Base-by-base conservation (phyloP, 2,329 filamentous ascomycete genomes). In the Teratosphaeria epicoccoides region DNA sequence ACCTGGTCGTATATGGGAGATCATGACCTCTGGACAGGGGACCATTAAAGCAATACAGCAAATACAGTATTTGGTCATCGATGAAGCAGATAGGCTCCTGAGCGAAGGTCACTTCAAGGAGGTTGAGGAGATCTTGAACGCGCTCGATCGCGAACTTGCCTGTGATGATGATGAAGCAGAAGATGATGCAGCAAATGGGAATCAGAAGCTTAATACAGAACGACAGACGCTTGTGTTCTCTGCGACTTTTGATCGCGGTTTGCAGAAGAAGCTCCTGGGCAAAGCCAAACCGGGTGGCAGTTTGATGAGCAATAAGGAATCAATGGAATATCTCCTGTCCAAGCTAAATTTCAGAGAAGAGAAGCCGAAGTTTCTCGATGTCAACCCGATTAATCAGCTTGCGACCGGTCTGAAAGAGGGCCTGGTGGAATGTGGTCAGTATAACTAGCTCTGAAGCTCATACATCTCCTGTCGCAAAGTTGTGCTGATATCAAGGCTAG, bases 71-170 rank as follows among this genome's bases (percentile, higher is more conserved):
- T 73, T 98, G 2, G 88, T 97, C 0, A 78, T 98, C 1, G 93
- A 98, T 61, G 93, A 98, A 69, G 93, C 93, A 0, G 93, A 98
- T 72, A 80, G 93, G 49, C 75, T 98, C 17, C 77, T 98, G 55
- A 93, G 88, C 49, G 87, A 94, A 59, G 93, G 93, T 0, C 87
- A 96, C 65, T 98, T 95, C 72, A 91, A 96, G 68, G 93, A 98
- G 67, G 83, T 90, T 4, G 85, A 90, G 59, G 85, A 95, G 52
- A 95, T 98, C 22, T 71, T 98, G 14, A 83, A 82, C 52, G 82
- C 88, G 0, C 72, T 98, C 9, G 88, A 96, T 62, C 54, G 55
- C 5, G 69, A 73, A 26, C 71, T 74, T 1, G 71, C 74, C n/a
- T 75, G 75, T 1, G 71, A 72, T 2, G 73, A 77, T 3, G 62